Conservation (phyloP, 352 stramenopile species). For the Phytophthora hibernalis region DNA sequence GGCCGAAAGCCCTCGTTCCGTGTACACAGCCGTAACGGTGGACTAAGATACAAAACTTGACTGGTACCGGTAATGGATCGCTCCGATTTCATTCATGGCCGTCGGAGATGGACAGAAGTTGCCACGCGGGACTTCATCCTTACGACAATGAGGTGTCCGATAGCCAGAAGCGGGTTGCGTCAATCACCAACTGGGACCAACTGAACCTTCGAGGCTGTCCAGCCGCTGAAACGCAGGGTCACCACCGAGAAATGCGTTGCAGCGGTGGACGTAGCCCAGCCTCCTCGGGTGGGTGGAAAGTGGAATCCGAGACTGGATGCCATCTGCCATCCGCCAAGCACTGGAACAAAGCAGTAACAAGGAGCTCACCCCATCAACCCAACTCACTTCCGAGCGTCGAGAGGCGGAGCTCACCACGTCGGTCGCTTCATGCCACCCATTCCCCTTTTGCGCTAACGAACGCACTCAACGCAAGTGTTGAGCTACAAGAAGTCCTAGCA, state of each 20-base stretch:
- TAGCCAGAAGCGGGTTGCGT: neutral
- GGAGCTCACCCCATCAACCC: slow-evolving; percentile 13
- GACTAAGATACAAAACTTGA: slow-evolving; percentile 30
- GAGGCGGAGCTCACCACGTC: neutral
- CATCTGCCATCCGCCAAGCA: slow-evolving; percentile 34
- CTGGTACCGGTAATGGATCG: neutral
- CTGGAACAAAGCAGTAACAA: slow-evolving; percentile 31
- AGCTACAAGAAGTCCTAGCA: neutral
- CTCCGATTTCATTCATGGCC: neutral
- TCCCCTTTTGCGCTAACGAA: slow-evolving; percentile 11
- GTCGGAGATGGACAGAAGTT: slow-evolving; percentile 4
- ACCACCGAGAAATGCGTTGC: neutral
- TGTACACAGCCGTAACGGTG: slow-evolving; percentile 17
- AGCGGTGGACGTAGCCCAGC: neutral
- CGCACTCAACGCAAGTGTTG: neutral
- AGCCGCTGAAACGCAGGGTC: slow-evolving; percentile 5
- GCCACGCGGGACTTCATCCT: slow-evolving; percentile 25
- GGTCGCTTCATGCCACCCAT: slow-evolving; percentile 9
- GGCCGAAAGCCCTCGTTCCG: neutral
- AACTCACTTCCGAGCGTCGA: slow-evolving; percentile 15
- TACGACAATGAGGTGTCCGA: neutral
- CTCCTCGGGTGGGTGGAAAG: slow-evolving; percentile 19
- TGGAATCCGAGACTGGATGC: neutral
- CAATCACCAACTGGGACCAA: slow-evolving; percentile 26
- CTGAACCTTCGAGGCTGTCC: slow-evolving; percentile 35